A percentile compares a stretch with the other conserved stretches of the same genome.
Conservation (phyloP, 176 grass and related monocot species). For the Pontederia crassipes region DNA sequence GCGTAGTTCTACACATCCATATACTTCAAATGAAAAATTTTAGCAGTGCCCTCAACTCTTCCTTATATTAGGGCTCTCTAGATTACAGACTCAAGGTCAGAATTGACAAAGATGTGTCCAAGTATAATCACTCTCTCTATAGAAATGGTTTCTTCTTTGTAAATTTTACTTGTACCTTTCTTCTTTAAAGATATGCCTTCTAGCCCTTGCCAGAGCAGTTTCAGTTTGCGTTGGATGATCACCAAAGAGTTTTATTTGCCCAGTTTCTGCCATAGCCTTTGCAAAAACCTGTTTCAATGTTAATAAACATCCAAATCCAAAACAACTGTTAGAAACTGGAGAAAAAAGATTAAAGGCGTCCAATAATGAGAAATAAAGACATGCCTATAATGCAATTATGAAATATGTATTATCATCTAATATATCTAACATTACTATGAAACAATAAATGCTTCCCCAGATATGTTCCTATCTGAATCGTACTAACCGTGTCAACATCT, state of each 20-base stretch:
- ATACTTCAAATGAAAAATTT: too few relatives aligned
- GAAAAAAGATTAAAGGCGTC: not conserved
- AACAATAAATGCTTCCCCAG: not conserved
- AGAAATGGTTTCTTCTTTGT: too few relatives aligned
- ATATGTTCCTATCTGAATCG: not conserved
- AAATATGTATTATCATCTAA: too few relatives aligned
- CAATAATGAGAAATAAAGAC: too few relatives aligned
- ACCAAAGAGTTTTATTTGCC: conserved; percentile 92
- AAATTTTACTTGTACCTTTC: conserved; percentile 42
- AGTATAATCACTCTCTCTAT: too few relatives aligned
- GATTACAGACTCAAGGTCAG: too few relatives aligned
- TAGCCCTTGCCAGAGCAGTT: conserved; percentile 80
- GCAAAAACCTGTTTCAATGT: conserved; percentile 66
- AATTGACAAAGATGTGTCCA: too few relatives aligned
- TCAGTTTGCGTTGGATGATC: conserved; percentile 76
- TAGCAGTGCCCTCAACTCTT: too few relatives aligned
- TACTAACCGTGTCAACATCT: conserved; percentile 77
- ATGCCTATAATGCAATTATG: too few relatives aligned
- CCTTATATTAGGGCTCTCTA: too few relatives aligned
- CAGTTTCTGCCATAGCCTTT: conserved; percentile 90
- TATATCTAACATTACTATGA: not conserved
- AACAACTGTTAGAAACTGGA: not conserved
- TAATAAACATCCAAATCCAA: not conserved
- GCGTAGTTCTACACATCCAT: too few relatives aligned
- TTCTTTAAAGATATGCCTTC: conserved; percentile 84